Evolutionary conservation across 2,329 filamentous ascomycete species (phyloP).

Genomic region (Aspergillus pseudoterreus): DNA sequence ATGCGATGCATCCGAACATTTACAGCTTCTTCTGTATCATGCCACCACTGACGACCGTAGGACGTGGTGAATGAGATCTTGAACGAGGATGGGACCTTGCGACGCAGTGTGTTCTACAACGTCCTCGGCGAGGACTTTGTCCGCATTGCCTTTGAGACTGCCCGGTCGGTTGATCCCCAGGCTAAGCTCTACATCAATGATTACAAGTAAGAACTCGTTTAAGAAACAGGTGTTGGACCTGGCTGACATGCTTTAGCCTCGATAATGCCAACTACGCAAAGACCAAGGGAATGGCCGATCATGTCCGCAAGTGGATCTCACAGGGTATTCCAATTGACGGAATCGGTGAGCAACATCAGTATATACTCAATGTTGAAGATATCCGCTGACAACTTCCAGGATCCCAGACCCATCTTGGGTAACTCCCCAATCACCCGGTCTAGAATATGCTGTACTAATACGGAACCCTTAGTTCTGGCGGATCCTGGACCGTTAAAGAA

Average conservation of each 20-base stretch:
- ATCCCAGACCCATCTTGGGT: slow-evolving; percentile 53
- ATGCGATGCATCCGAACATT: background rate
- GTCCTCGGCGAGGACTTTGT: slow-evolving; percentile 69
- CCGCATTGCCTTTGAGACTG: slow-evolving; percentile 65
- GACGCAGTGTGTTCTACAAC: slow-evolving; percentile 61
- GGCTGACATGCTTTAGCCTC: slow-evolving; percentile 48
- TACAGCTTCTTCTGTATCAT: too few species aligned
- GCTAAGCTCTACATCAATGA: slow-evolving; percentile 76
- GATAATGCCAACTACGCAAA: slow-evolving; percentile 60
- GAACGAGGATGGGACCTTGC: slow-evolving; percentile 55
- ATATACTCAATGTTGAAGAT: slow-evolving; percentile 11
- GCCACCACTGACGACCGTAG: slow-evolving; percentile 8
- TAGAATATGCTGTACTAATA: background rate
- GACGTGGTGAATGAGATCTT: slow-evolving; percentile 35
- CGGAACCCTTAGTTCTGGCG: slow-evolving; percentile 27
- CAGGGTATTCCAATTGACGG: slow-evolving; percentile 63
- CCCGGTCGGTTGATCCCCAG: slow-evolving; percentile 61
- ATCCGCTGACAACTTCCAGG: slow-evolving; percentile 29
- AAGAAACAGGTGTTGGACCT: background rate
- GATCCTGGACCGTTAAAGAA: slow-evolving; percentile 9
- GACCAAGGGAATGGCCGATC: slow-evolving; percentile 50
- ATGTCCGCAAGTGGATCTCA: slow-evolving; percentile 62
- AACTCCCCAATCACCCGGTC: background rate
- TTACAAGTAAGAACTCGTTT: slow-evolving; percentile 37
- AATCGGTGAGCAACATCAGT: slow-evolving; percentile 40